Evolutionary conservation across 179 eudicot species (phyloP), one percentile per base, ranked within the genome.

Genomic region (Corrigiola litoralis): DNA sequence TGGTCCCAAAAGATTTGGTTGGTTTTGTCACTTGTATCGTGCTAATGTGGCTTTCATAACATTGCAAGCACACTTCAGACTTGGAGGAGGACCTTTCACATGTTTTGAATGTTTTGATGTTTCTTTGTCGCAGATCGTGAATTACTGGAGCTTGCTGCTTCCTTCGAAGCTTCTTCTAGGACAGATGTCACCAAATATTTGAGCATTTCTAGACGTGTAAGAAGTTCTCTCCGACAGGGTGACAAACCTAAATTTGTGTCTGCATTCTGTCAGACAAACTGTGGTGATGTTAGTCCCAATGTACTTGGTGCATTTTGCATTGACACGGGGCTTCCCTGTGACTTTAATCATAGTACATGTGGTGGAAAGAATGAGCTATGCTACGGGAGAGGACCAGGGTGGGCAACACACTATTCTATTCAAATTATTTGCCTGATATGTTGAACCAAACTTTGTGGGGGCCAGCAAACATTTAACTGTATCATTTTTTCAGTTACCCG

Each of bases 371-470:
- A 92, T 65, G 99, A 92, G 65, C 70, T 87, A 49, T 92, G 99
- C 69, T 90, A 94, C 76, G 97, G 99, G 61, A 81, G 88, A 65
- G 99, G 99, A 58, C 99, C 97, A 63, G 97, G 99, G 99, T 94
- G 83, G 32, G 58, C 13, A 0, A 18, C 46, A 36, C 21, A 20
- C 48, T 57, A 49, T 27, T 18, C 34, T 45, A 18, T 41, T 36
- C 28, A 25, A 42, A 63, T 17, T 17, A 38, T 44, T 61, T 29
- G 14, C 13, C 37, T 68, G 50, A 61, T 66, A 28, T 59, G 34
- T 55, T 34, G 37, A 50, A 42, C 13, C 16, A 32, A 48, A 44
- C 25, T 23, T 42, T 28, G 21, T 20, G 21, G 20, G 34, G 36
- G 42, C 59, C 44, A 14, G 52, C 58, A 33, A 47, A 75, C 17